These are phyloP conservation scores for Rhizophora mangle DNA, from an alignment of 345 rosid genomes.

Conservation along the genomic window DNA sequence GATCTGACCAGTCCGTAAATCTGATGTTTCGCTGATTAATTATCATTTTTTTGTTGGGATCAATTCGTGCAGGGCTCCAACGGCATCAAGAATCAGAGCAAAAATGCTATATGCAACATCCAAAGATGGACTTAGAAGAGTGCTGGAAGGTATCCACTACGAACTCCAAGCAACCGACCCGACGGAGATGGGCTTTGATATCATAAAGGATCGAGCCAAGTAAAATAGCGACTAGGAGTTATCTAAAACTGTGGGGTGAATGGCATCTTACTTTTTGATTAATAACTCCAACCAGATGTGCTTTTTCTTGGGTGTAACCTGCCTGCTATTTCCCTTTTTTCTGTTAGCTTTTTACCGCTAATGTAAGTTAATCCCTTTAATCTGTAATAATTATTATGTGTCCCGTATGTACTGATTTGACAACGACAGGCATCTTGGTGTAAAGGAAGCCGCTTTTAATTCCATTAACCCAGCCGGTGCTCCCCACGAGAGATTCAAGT, in stretches of 20 bases:
- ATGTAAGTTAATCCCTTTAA: constrained; percentile 37
- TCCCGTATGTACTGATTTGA: constrained; percentile 17
- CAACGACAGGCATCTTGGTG: constrained; percentile 10
- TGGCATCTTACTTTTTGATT: constrained; percentile 32
- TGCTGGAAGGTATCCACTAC: constrained; percentile 83
- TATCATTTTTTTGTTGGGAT: not conserved
- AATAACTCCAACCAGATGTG: constrained; percentile 38
- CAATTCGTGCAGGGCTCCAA: constrained; percentile 59
- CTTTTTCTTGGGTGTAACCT: not conserved
- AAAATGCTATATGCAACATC: constrained; percentile 91
- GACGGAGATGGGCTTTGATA: constrained; percentile 92
- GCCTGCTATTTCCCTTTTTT: not conserved
- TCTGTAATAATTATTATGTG: constrained; percentile 27
- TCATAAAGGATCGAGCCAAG: constrained; percentile 73
- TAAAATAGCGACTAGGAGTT: constrained; percentile 20
- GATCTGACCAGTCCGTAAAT: not conserved
- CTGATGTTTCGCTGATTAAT: not conserved
- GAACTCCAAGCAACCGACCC: constrained; percentile 96
- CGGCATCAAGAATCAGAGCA: constrained; percentile 78
- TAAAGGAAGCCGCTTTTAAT: too few relatives aligned
- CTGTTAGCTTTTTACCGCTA: constrained; percentile 21
- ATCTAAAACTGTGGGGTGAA: not conserved
- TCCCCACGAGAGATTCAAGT: too few relatives aligned
- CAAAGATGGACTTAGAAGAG: constrained; percentile 77
- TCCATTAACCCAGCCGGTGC: too few relatives aligned